phyloP scores from a whole-genome alignment of 768 basidiomycete species.

The Daedaleopsis sinensis region DNA sequence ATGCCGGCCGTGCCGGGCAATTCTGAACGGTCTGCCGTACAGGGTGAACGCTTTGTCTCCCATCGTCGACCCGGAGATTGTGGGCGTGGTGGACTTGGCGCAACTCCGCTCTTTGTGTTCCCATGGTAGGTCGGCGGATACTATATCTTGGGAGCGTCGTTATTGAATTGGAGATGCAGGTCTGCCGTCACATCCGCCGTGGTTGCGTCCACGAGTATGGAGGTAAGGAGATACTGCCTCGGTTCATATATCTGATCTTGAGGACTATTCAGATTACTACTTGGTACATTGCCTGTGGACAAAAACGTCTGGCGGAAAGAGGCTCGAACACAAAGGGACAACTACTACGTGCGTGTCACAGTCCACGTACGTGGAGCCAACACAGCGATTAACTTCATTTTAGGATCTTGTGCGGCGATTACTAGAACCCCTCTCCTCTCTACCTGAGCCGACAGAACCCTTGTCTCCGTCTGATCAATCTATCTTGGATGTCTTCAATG shows the following conservation, averaged over 20 bases:
- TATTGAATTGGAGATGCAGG: constrained; percentile 43
- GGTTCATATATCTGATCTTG: constrained; percentile 6
- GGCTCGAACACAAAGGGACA: constrained; percentile 59
- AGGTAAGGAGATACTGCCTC: constrained; percentile 49
- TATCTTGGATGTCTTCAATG: constrained; percentile 53
- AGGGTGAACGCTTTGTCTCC: constrained; percentile 64
- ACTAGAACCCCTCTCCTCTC: constrained; percentile 52
- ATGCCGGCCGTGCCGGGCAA: not conserved
- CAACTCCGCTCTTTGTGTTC: constrained; percentile 59
- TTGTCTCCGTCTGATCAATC: constrained; percentile 47
- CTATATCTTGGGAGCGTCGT: not conserved
- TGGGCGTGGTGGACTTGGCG: constrained; percentile 56
- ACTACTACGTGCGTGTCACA: constrained; percentile 65
- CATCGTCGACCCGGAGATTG: constrained; percentile 53
- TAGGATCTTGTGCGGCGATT: constrained; percentile 74
- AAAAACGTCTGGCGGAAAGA: constrained; percentile 65
- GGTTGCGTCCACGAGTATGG: constrained; percentile 80
- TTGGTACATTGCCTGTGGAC: constrained; percentile 60
- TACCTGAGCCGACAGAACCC: constrained; percentile 45
- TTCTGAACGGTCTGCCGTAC: constrained; percentile 7
- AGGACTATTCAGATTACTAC: constrained; percentile 50
- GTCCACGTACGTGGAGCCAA: not conserved
- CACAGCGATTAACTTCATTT: constrained; percentile 17
- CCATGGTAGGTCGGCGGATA: constrained; percentile 51
- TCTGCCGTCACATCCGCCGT: constrained; percentile 71